Evolutionary conservation across 1,139 yeast species (phyloP), one percentile per base, ranked within the genome.

Genomic region (Saccharomyces hybrid): DNA sequence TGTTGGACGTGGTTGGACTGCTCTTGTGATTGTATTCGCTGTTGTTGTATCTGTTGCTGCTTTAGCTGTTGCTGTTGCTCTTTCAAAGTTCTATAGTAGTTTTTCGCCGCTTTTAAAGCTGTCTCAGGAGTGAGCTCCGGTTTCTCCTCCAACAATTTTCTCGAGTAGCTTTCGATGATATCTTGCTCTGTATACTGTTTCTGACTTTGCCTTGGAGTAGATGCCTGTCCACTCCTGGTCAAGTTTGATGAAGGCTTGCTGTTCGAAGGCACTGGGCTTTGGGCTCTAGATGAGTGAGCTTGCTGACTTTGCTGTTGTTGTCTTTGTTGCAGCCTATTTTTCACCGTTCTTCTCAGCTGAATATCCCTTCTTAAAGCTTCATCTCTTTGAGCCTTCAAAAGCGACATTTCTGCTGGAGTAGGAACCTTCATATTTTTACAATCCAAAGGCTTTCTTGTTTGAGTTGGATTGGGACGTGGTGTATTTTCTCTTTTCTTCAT

Each of bases 401-500:
- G 81, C 0, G 96, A 81, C 63, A 91, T 78, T 63, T 90, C 96
- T 11, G 85, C 82, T 0, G 97, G 97, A 0, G 95, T 79, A 1
- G 96, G 96, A 0, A 79, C 75, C 52, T 71, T 70, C 56, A 71
- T 65, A 53, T 70, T 71, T 57, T 73, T 75, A 42, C 71, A 75
- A 54, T 74, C 76, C 49, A 63, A 58, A 55, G 70, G 70, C 63
- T 63, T 71, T 53, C 73, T 72, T 54, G 67, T 73, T 63, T 65
- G 77, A 53, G 66, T 73, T 55, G 74, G 74, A 51, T 76, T 77
- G 8, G 87, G 84, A 57, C 79, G 76, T 4, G 86, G 83, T 13
- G 78, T 76, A 63, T 75, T 81, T 69, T 91, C 99, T 50, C 98
- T 78, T 68, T 89, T 91, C 61, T 88, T 82, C 86, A 91, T 89